These are phyloP conservation scores for Apiospora hydei DNA, from an alignment of 2,329 filamentous ascomycete genomes.

Conservation along the genomic window DNA sequence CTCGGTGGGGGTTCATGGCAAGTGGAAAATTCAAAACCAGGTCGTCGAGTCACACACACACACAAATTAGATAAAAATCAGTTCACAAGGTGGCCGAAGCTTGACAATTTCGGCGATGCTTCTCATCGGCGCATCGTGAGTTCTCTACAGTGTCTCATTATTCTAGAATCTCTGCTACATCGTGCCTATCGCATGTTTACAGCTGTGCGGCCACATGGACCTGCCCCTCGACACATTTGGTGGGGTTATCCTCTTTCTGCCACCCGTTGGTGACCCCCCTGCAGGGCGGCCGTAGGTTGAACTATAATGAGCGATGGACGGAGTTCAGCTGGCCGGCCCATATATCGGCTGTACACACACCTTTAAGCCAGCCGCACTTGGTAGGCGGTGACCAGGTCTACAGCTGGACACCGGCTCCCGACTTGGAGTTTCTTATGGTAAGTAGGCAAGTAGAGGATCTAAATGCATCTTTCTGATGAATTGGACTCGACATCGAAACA, in stretches of 20 bases:
- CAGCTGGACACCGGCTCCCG: background rate
- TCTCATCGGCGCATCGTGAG: background rate
- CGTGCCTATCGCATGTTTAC: constrained; percentile 7
- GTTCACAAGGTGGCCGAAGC: background rate
- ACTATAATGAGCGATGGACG: background rate
- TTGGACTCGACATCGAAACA: background rate
- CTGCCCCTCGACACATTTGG: constrained; percentile 9
- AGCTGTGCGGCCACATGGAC: background rate
- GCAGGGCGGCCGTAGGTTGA: background rate
- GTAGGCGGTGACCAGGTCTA: constrained; percentile 24
- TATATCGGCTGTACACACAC: constrained; percentile 25
- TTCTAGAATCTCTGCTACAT: background rate
- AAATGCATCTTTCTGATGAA: background rate
- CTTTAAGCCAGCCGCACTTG: background rate
- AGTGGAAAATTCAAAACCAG: constrained; percentile 22
- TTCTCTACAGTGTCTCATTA: constrained; percentile 1
- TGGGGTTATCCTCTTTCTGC: constrained; percentile 19
- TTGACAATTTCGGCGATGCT: background rate
- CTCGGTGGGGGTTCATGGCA: constrained; percentile 33
- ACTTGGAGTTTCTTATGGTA: background rate
- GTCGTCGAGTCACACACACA: background rate
- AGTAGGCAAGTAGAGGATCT: background rate
- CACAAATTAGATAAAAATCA: constrained; percentile 15
- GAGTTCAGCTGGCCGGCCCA: background rate
- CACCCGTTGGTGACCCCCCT: background rate